phyloP scores from a whole-genome alignment of 371 early-diverging fungal species.

The Lichtheimia ornata region DNA sequence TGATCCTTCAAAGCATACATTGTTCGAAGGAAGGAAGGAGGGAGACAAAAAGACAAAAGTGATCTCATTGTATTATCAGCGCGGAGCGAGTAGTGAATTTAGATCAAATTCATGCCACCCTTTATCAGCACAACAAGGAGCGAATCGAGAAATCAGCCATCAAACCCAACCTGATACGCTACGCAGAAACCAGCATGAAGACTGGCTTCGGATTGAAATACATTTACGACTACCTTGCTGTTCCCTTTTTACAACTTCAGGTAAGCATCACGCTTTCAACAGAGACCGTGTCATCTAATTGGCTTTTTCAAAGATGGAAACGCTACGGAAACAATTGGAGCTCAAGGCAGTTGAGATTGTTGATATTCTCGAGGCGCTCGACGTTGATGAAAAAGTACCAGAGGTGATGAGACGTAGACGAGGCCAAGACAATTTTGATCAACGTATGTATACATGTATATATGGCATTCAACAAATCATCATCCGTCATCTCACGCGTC shows the following conservation, averaged over 20 bases:
- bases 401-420: constrained; percentile 36
- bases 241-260: constrained; percentile 65
- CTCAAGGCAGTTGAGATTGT: constrained; percentile 53
- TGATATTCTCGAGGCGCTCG: constrained; percentile 36
- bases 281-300: background rate
- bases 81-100: constrained; percentile 33
- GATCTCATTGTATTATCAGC: constrained; percentile 3
- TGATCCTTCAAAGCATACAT: background rate
- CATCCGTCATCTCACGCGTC: background rate
- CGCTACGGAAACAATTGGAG: constrained; percentile 59
- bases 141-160: constrained; percentile 44
- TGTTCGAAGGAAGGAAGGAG: background rate
- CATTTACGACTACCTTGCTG: constrained; percentile 62
- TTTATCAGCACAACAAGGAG: constrained; percentile 46
- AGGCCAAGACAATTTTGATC: constrained; percentile 45
- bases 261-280: constrained; percentile 24
- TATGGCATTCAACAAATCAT: background rate
- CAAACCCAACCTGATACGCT: constrained; percentile 62
- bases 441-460: constrained; percentile 35
- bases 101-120: constrained; percentile 39
- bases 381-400: constrained; percentile 38
- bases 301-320: constrained; percentile 45
- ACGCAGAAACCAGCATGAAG: constrained; percentile 62
- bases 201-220: constrained; percentile 64
- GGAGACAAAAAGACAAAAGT: background rate